Base-by-base conservation (phyloP, 805 yeast genomes). In the Suhomyces faveliae region DNA sequence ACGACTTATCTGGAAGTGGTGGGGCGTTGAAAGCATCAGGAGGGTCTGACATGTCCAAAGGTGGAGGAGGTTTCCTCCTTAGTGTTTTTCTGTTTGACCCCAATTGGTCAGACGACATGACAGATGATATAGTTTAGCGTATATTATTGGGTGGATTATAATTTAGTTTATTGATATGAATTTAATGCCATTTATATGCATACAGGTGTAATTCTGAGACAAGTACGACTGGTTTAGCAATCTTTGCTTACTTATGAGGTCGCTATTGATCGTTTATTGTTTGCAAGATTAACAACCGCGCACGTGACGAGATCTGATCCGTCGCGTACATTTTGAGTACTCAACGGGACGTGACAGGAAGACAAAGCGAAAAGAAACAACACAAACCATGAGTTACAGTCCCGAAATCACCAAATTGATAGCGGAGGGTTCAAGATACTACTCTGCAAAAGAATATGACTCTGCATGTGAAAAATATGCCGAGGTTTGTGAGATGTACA, bases 391-490 rank as follows among this genome's bases (percentile, higher is more conserved):
- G 62, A 40, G 54, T 15, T 75, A 73, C 49, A 61, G 77, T 1
- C 59, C 62, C 5, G 79, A 77, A 39, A 64, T 85, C 23, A 67
- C 69, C 41, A 67, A 69, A 35, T 59, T 84, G 17, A 64, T 87
- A 5, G 74, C 79, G 3, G 79, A 78, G 21, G 96, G 89, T 2
- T 79, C 87, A 4, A 77, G 79, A 56, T 71, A 77, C 1, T 84
- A 80, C 60, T 87, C 90, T 0, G 70, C 76, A 12, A 84, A 81
- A 58, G 75, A 84, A 39, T 88, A 71, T 60, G 91, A 84, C 25
- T 60, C 64, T n/a, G 89, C 96, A 0, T 82, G 81, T 1, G 86
- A 82, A 50, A 69, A 72, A 46, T 87, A 85, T 53, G 90, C 88
- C 0, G 81, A 82, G 47, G 90, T 94, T 0, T 89, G 96, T 61